phyloP scores from a whole-genome alignment of 352 stramenopile species.

The Phytophthora boehmeriae region DNA sequence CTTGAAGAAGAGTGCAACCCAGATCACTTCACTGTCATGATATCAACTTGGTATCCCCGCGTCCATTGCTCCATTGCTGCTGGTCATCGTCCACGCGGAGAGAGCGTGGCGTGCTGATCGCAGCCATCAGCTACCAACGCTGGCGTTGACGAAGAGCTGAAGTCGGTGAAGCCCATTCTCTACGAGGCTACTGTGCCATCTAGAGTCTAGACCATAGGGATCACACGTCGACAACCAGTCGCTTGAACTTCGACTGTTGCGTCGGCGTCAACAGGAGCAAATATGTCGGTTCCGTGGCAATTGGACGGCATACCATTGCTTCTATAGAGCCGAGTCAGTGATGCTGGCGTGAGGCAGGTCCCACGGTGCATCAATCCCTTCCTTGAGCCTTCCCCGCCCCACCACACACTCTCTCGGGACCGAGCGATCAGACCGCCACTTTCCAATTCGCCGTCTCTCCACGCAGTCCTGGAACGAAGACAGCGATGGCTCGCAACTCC shows the following conservation, averaged over 20 bases:
- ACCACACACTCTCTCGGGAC: not conserved
- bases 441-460: constrained; percentile 9
- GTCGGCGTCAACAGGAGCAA: not conserved
- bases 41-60: not conserved
- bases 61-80: not conserved
- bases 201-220: too few relatives aligned
- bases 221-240: constrained; percentile 2
- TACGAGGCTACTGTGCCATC: not conserved
- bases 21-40: not conserved
- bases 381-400: not conserved
- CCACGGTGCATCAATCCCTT: constrained; percentile 5
- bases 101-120: too few relatives aligned
- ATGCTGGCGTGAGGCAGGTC: not conserved
- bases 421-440: not conserved
- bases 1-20: constrained; percentile 4
- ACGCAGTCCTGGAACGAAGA: not conserved
- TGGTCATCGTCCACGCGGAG: too few relatives aligned
- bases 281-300: not conserved
- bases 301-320: not conserved
- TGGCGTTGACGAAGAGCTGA: too few relatives aligned
- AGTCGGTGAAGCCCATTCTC: too few relatives aligned
- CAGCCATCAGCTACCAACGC: too few relatives aligned
- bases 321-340: not conserved
- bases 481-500: constrained; percentile 25
- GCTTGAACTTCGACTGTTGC: not conserved